Evolutionary conservation across 1,284 basidiomycete species (phyloP).

Genomic region (Sanghuangporus weigelae): DNA sequence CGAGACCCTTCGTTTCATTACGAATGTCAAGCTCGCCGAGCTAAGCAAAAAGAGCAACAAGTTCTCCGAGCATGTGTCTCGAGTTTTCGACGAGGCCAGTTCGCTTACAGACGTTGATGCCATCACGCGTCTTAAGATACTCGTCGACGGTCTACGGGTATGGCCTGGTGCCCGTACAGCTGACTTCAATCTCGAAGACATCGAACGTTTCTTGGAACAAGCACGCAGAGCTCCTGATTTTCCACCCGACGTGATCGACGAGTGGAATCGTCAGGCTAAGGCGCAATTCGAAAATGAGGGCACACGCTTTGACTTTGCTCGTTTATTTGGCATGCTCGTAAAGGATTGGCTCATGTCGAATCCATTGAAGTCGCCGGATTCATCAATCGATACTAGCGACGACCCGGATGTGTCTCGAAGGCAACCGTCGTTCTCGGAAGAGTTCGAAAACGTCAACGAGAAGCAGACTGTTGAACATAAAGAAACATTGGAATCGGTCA

Average conservation of each 20-base stretch:
- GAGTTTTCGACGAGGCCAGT: not conserved
- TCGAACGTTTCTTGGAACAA: constrained; percentile 14
- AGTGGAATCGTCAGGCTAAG: constrained; percentile 11
- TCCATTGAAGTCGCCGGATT: not conserved
- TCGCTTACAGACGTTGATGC: not conserved
- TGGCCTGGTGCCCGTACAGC: constrained; percentile 15
- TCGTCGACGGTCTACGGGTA: constrained; percentile 10
- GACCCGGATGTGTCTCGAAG: not conserved
- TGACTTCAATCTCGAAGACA: constrained; percentile 8
- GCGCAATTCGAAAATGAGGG: constrained; percentile 13
- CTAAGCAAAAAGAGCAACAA: constrained; percentile 30
- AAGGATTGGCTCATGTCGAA: constrained; percentile 17
- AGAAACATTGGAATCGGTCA: constrained; percentile 33
- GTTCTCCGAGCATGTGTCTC: not conserved
- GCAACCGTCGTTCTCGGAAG: not conserved
- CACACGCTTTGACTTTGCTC: constrained; percentile 16
- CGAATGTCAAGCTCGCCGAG: constrained; percentile 37
- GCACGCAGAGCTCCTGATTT: constrained; percentile 9
- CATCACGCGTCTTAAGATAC: not conserved
- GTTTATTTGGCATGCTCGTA: constrained; percentile 14
- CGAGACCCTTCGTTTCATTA: constrained; percentile 36
- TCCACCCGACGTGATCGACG: not conserved
- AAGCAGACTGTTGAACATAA: constrained; percentile 39
- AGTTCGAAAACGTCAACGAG: constrained; percentile 32
- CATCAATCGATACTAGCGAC: not conserved